Percentiles rank a stretch among this genome's conserved stretches.
phyloP scores from a whole-genome alignment of 495 filamentous ascomycete species.

The Cenococcum geophilum region DNA sequence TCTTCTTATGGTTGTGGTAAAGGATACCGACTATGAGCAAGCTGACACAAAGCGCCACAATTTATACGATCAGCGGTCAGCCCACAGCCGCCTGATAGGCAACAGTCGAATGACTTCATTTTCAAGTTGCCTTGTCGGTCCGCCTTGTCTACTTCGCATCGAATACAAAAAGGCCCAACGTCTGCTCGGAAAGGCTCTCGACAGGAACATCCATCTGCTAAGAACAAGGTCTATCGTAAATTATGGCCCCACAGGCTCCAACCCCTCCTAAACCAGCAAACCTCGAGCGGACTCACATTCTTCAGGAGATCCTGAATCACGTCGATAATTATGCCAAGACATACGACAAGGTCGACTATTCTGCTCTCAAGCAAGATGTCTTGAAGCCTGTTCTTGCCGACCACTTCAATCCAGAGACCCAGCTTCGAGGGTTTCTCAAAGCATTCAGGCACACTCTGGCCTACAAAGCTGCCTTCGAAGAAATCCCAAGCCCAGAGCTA shows the following conservation, averaged over 20 bases:
- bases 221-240: neutral
- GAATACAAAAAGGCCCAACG: too few species aligned
- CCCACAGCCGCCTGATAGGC: too few species aligned
- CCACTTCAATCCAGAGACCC: constrained; percentile 27
- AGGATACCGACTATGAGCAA: too few species aligned
- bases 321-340: constrained; percentile 16
- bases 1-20: too few species aligned
- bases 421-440: constrained; percentile 30
- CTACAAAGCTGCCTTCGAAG: constrained; percentile 21
- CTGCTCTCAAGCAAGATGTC: constrained; percentile 23
- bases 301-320: constrained; percentile 25
- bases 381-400: constrained; percentile 25
- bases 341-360: constrained; percentile 24
- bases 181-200: too few species aligned
- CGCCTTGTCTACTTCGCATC: too few species aligned
- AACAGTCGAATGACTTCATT: too few species aligned
- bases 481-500: constrained; percentile 22
- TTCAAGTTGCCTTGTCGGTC: too few species aligned
- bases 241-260: neutral
- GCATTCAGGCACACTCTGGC: constrained; percentile 21
- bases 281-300: constrained; percentile 25
- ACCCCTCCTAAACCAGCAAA: neutral
- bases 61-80: too few species aligned
- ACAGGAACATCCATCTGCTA: too few species aligned
- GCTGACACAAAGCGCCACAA: too few species aligned